Conservation (phyloP, 1,139 yeast genomes). For the Ashbya aceris region DNA sequence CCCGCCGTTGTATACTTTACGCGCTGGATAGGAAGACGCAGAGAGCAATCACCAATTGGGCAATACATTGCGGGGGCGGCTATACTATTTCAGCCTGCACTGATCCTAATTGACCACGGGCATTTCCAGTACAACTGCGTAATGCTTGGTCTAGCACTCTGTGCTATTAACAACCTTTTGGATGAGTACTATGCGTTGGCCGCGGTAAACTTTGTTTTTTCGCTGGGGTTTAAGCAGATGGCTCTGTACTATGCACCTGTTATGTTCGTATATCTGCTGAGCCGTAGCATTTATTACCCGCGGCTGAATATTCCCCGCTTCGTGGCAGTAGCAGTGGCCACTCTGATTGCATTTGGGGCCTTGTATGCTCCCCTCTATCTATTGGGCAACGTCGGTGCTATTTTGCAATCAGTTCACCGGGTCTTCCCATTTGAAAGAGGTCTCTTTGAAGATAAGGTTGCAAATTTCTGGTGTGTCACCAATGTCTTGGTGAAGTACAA, state of each 20-base stretch:
- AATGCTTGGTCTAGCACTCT: constrained; percentile 78
- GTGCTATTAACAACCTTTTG: constrained; percentile 57
- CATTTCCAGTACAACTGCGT: constrained; percentile 93
- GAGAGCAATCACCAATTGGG: constrained; percentile 51
- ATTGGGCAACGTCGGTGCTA: constrained; percentile 34
- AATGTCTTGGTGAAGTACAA: constrained; percentile 70
- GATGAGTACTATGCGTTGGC: constrained; percentile 58
- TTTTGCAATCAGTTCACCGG: constrained; percentile 43
- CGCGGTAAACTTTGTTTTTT: constrained; percentile 68
- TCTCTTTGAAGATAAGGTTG: constrained; percentile 95
- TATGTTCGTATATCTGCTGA: constrained; percentile 55
- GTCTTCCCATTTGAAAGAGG: constrained; percentile 92
- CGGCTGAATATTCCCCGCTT: constrained; percentile 42
- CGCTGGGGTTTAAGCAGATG: constrained; percentile 90
- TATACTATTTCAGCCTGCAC: constrained; percentile 69
- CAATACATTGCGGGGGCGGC: constrained; percentile 70
- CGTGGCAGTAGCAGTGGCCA: constrained; percentile 52
- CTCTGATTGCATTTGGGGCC: constrained; percentile 43
- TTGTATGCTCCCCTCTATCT: constrained; percentile 57
- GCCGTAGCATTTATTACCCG: constrained; percentile 29
- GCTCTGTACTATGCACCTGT: constrained; percentile 88
- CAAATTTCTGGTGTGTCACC: constrained; percentile 92
- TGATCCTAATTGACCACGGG: constrained; percentile 87
- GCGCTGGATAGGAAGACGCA: constrained; percentile 52
- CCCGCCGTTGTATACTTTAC: constrained; percentile 73